These are phyloP conservation scores for Neofusicoccum cordaticola DNA, from an alignment of 2,329 filamentous ascomycete species.

Conservation along the genomic window DNA sequence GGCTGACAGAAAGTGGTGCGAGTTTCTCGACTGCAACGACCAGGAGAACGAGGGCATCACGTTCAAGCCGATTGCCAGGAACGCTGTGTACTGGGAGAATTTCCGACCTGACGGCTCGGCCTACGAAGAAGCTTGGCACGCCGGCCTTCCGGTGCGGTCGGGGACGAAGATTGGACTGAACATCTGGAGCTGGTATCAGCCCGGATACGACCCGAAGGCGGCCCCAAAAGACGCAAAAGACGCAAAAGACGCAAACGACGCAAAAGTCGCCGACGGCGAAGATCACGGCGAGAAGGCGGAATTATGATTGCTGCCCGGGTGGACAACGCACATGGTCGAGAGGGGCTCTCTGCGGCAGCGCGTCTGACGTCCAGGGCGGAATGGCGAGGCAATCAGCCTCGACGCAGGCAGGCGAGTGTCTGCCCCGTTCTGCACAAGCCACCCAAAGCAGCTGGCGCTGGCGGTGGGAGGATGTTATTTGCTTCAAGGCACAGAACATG, in stretches of 20 bases:
- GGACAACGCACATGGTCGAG: neutral
- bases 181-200: conserved; percentile 63
- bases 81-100: conserved; percentile 64
- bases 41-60: conserved; percentile 47
- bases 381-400: neutral
- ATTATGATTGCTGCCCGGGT: neutral
- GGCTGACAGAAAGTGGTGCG: conserved; percentile 50
- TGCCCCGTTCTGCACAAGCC: neutral
- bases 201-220: conserved; percentile 17
- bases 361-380: too few relatives aligned
- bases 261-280: neutral
- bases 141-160: conserved; percentile 54
- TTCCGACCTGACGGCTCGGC: conserved; percentile 54
- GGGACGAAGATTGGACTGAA: conserved; percentile 62
- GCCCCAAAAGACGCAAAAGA: neutral
- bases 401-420: neutral
- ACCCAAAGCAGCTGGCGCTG: neutral
- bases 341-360: neutral
- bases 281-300: conserved; percentile 5
- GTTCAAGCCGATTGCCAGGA: conserved; percentile 57
- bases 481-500: neutral
- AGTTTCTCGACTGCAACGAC: conserved; percentile 54
- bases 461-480: neutral
- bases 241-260: neutral
- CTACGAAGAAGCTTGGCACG: conserved; percentile 60